Evolutionary conservation across 441 rosid species (phyloP).

Genomic region (Euphorbia celastroides): DNA sequence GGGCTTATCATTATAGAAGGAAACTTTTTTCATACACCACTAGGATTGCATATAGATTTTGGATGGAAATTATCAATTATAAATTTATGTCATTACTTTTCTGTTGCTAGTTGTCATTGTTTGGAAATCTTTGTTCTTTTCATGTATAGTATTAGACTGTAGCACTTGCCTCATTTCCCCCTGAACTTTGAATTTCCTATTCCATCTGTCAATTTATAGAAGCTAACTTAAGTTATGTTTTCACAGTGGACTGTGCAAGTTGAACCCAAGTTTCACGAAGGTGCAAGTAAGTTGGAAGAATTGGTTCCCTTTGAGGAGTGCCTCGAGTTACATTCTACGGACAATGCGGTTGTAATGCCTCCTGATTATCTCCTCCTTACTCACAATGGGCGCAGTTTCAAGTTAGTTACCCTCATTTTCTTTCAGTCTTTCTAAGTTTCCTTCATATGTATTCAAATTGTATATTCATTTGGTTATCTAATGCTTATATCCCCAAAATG

Average conservation of each 20-base stretch:
- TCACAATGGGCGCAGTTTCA: conserved; percentile 92
- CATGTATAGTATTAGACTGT: neutral
- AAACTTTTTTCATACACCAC: conserved; percentile 1
- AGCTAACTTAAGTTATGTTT: conserved; percentile 21
- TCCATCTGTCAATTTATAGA: conserved; percentile 16
- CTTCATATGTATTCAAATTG: neutral
- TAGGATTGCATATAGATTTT: neutral
- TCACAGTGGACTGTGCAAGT: conserved; percentile 92
- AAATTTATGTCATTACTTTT: neutral
- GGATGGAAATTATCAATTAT: neutral
- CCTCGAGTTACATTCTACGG: conserved; percentile 71
- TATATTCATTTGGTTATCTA: neutral
- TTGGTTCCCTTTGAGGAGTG: conserved; percentile 96
- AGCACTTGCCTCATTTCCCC: neutral
- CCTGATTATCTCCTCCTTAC: conserved; percentile 93
- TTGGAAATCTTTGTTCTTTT: neutral
- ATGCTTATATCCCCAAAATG: neutral
- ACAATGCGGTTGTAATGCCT: conserved; percentile 60
- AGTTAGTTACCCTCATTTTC: conserved; percentile 55
- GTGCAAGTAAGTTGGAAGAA: conserved; percentile 83
- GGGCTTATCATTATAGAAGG: neutral
- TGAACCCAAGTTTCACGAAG: conserved; percentile 95
- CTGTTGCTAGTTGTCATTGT: neutral
- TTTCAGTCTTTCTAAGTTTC: neutral
- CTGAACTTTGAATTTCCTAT: neutral